Evolutionary conservation across 2,329 filamentous ascomycete genomes (phyloP).

Genomic region (Clonostachys chloroleuca): DNA sequence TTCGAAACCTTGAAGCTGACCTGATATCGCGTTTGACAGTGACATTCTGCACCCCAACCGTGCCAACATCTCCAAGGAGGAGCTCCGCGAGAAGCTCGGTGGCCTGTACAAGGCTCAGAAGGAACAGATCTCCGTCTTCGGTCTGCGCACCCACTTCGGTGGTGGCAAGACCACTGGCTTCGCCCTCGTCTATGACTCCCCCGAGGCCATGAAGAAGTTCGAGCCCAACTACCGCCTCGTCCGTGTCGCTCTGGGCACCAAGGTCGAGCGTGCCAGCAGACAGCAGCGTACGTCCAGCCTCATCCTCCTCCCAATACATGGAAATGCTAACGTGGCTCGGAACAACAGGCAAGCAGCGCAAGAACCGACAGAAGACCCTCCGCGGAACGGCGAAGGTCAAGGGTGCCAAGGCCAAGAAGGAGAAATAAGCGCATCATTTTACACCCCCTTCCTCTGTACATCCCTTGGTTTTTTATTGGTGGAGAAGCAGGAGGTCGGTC

Average conservation of each 20-base stretch:
- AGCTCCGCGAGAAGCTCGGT: constrained; percentile 92
- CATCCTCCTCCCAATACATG: neutral
- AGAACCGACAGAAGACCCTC: constrained; percentile 99
- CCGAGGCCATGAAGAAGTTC: constrained; percentile 99
- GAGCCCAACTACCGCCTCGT: constrained; percentile 97
- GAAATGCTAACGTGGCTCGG: neutral
- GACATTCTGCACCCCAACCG: constrained; percentile 99
- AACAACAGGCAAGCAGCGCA: constrained; percentile 93
- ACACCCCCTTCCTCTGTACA: too few species aligned
- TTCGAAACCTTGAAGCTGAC: constrained; percentile 1
- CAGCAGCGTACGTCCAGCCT: constrained; percentile 84
- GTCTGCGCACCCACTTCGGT: constrained; percentile 98
- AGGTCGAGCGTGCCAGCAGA: constrained; percentile 96
- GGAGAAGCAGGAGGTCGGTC: too few species aligned
- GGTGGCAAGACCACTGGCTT: constrained; percentile 99
- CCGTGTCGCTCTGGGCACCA: constrained; percentile 84
- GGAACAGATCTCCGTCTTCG: constrained; percentile 97
- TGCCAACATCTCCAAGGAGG: constrained; percentile 98
- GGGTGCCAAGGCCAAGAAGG: constrained; percentile 93
- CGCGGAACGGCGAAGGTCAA: constrained; percentile 98
- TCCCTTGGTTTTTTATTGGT: too few species aligned
- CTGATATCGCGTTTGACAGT: constrained; percentile 44
- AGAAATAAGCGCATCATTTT: constrained; percentile 60
- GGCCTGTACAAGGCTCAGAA: constrained; percentile 97
- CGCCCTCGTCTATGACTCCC: constrained; percentile 96